Base-by-base conservation (phyloP, 2,329 filamentous ascomycete genomes). In the Paramyrothecium roridum region DNA sequence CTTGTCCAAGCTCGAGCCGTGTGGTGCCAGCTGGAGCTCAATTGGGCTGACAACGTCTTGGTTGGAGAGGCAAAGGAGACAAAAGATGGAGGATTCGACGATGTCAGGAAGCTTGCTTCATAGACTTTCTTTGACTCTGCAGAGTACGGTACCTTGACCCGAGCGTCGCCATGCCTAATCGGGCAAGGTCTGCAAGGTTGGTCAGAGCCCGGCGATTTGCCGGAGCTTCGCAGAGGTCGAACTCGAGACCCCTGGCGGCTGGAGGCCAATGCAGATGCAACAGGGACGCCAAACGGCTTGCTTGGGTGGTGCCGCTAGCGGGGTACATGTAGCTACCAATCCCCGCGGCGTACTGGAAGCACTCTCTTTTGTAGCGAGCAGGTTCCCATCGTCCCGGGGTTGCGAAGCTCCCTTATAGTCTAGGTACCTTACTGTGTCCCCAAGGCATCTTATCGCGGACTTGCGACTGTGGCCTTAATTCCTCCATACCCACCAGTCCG, bases 391-490 rank as follows among this genome's bases (percentile, higher is more conserved):
- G 12, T 13, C 13, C 13, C 13, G 7, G 20, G 20, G 21, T 7
- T 50, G 48, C 21, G 26, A 30, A 30, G 26, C 26, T 30, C 26
- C 26, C 26, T n/a, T n/a, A n/a, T n/a, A n/a, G n/a, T n/a, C n/a
- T n/a, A n/a, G n/a, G n/a, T n/a, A 49, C n/a, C 20, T 13, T 26
- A 30, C 33, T 22, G 21, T 50, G 21, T 33, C 26, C 33, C 34
- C n/a, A 47, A 19, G 53, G 4, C 34, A 11, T 10, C 40, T 19
- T 48, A 45, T 34, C 23, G 37, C 48, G 57, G 62, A 66, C 56
- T 68, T 70, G 70, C 70, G 69, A 72, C 70, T 61, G 68, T 72
- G 70, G 70, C 70, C 70, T 72, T 59, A 63, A 64, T 55, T 58
- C 46, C 43, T 23, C 45, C 53, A 56, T 30, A 43, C 37, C 37